These are phyloP conservation scores for Agapanthus africanus DNA, from an alignment of 106 monocot species.

Conservation along the genomic window DNA sequence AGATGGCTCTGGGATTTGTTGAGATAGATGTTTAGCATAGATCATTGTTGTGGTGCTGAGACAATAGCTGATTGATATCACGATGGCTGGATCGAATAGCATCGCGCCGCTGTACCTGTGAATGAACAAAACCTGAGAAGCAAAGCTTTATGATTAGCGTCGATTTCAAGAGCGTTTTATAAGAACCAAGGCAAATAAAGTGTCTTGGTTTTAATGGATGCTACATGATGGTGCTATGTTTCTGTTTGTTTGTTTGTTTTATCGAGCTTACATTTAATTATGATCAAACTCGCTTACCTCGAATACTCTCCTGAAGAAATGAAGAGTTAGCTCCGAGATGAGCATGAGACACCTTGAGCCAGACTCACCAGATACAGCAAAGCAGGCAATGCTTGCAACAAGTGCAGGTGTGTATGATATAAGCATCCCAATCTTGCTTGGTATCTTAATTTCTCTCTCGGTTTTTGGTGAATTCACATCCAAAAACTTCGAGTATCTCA, in stretches of 20 bases:
- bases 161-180: too few species aligned
- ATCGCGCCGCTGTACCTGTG: slow-evolving; percentile 45
- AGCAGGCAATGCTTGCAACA: slow-evolving; percentile 24
- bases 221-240: neutral
- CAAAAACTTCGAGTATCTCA: slow-evolving; percentile 59
- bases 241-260: too few species aligned
- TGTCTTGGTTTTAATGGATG: neutral
- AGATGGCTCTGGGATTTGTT: slow-evolving; percentile 21
- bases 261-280: neutral
- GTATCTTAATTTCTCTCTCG: neutral
- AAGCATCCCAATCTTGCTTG: slow-evolving; percentile 43
- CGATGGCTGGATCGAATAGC: slow-evolving; percentile 18
- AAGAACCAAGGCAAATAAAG: too few species aligned
- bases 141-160: too few species aligned
- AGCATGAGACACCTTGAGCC: slow-evolving; percentile 6
- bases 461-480: neutral
- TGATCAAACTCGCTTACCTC: slow-evolving; percentile 27
- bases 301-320: slow-evolving; percentile 48
- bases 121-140: slow-evolving; percentile 51
- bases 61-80: slow-evolving; percentile 41
- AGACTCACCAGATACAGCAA: slow-evolving; percentile 19
- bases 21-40: slow-evolving; percentile 37
- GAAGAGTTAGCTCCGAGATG: slow-evolving; percentile 21
- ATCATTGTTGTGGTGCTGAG: slow-evolving; percentile 21
- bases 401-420: slow-evolving; percentile 40